Conservation (phyloP, 345 rosid species). For the Lepidium didymum region DNA sequence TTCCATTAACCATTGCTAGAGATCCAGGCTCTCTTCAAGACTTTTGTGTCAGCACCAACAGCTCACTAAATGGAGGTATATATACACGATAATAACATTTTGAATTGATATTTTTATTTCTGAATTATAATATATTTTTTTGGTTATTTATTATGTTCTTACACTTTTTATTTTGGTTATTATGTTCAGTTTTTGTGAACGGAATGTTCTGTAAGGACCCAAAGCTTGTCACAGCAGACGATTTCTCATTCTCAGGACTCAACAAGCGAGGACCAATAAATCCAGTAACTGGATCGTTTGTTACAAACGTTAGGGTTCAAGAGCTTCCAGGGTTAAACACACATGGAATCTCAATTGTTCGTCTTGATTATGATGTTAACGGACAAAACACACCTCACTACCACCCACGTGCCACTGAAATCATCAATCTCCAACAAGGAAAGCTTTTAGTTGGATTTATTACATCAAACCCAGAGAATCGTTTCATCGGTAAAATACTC, state of each 20-base stretch:
- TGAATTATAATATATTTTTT: too few relatives aligned
- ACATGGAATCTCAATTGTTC: slow-evolving; percentile 20
- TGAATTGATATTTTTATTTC: too few relatives aligned
- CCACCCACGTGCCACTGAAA: slow-evolving; percentile 29
- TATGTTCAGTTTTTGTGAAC: slow-evolving; percentile 8
- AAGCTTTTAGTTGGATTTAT: slow-evolving; percentile 9
- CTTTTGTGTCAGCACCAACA: too few relatives aligned
- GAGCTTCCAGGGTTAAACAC: slow-evolving; percentile 15
- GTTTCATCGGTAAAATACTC: slow-evolving; percentile 4
- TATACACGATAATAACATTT: too few relatives aligned
- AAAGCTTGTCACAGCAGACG: background rate
- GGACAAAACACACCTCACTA: slow-evolving; percentile 24
- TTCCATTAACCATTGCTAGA: too few relatives aligned
- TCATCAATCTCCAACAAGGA: slow-evolving; percentile 10
- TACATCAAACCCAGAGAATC: slow-evolving; percentile 8
- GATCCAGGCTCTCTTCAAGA: too few relatives aligned
- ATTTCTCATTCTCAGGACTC: slow-evolving; percentile 8
- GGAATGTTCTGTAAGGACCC: slow-evolving; percentile 14
- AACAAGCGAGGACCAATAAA: background rate
- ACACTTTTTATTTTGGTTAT: background rate
- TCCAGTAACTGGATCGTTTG: background rate
- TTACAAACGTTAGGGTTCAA: background rate
- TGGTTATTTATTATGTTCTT: too few relatives aligned
- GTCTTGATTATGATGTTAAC: background rate
- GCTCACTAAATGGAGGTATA: background rate